Conservation (phyloP, 257 asterid species). For the Solanum corneliomulleri region DNA sequence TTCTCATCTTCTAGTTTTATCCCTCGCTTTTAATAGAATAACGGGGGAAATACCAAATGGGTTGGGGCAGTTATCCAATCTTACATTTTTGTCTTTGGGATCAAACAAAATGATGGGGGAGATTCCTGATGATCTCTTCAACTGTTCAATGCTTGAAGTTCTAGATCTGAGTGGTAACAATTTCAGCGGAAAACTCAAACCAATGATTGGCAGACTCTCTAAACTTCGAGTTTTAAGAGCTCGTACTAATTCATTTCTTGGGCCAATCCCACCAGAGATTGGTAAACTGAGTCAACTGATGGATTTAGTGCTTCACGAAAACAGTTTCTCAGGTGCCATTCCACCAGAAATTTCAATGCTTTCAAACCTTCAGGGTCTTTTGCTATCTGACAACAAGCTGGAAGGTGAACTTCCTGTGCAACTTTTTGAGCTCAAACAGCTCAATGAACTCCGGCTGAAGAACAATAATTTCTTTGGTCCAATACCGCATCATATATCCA, state of each 20-base stretch:
- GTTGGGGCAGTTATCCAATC: slow-evolving; percentile 31
- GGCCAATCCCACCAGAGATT: slow-evolving; percentile 54
- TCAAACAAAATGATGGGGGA: slow-evolving; percentile 33
- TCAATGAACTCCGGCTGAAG: slow-evolving; percentile 42
- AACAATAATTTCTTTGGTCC: slow-evolving; percentile 40
- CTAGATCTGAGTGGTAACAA: slow-evolving; percentile 33
- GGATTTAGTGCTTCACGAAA: slow-evolving; percentile 32
- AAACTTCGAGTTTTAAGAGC: slow-evolving; percentile 34
- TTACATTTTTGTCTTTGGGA: slow-evolving; percentile 38
- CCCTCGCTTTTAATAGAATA: slow-evolving; percentile 24
- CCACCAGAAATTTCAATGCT: slow-evolving; percentile 54
- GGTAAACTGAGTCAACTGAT: slow-evolving; percentile 38
- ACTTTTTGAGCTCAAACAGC: slow-evolving; percentile 35
- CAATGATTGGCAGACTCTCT: slow-evolving; percentile 30
- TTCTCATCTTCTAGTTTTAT: slow-evolving; percentile 33
- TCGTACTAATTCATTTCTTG: slow-evolving; percentile 22
- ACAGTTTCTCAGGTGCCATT: slow-evolving; percentile 45
- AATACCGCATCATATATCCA: slow-evolving; percentile 39
- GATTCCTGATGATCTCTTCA: slow-evolving; percentile 54
- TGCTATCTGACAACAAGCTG: slow-evolving; percentile 28
- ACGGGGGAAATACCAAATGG: slow-evolving; percentile 46
- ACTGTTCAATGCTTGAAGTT: slow-evolving; percentile 38
- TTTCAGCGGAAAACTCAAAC: slow-evolving; percentile 30
- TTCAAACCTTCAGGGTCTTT: slow-evolving; percentile 49
- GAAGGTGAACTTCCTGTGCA: slow-evolving; percentile 48